Evolutionary conservation across 495 filamentous ascomycete genomes (phyloP).

Genomic region (Darksidea phi): DNA sequence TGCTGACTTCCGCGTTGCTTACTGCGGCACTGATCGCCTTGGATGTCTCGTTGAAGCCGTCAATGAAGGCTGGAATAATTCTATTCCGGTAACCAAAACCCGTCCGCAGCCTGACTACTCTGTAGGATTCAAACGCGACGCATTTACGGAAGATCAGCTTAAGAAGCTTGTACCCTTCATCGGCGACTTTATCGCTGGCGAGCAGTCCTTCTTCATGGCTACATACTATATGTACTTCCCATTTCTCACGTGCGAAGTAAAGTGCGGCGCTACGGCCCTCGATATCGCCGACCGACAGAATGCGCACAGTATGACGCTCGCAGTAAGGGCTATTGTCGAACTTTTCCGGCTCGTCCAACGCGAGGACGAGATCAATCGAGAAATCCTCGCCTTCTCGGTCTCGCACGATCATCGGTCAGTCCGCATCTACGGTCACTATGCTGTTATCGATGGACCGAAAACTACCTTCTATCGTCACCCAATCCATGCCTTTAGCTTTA

Average conservation of each 20-base stretch:
- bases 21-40: slow-evolving; percentile 20
- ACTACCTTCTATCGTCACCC: slow-evolving; percentile 41
- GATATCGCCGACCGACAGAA: slow-evolving; percentile 45
- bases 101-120: too few species aligned
- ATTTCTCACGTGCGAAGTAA: slow-evolving; percentile 46
- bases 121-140: slow-evolving; percentile 32
- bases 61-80: slow-evolving; percentile 35
- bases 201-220: slow-evolving; percentile 26
- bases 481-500: slow-evolving; percentile 39
- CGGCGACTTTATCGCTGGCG: slow-evolving; percentile 16
- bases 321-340: slow-evolving; percentile 41
- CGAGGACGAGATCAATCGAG: slow-evolving; percentile 45
- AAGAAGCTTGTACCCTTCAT: slow-evolving; percentile 11
- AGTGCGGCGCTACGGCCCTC: slow-evolving; percentile 41
- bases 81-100: slow-evolving; percentile 24
- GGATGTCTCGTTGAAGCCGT: slow-evolving; percentile 27
- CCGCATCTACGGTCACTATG: slow-evolving; percentile 38
- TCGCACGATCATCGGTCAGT: slow-evolving; percentile 46
- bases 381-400: too few species aligned
- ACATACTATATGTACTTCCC: slow-evolving; percentile 45
- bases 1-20: too few species aligned
- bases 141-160: slow-evolving; percentile 27
- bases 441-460: slow-evolving; percentile 21
- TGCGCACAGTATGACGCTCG: slow-evolving; percentile 43
- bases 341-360: slow-evolving; percentile 41